Evolutionary conservation across 1,139 yeast genomes (phyloP), one percentile per base, ranked within the genome.

Genomic region (Suhomyces bribrorum): DNA sequence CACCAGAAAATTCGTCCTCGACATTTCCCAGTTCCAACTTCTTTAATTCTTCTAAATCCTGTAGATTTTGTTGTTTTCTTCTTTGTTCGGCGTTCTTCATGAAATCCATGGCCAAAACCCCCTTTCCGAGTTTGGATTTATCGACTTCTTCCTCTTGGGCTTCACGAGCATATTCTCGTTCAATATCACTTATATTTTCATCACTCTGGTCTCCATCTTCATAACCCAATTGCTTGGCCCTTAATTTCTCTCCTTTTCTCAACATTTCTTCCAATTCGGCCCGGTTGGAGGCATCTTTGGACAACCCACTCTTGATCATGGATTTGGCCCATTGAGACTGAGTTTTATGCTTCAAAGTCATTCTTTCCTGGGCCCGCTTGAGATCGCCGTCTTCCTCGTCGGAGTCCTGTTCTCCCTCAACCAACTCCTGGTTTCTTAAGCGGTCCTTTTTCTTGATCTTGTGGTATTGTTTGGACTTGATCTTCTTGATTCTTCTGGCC

Each of bases 221-320:
- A 40, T 71, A 73, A 20, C 94, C 97, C 41, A 85, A 62, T 49
- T 90, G 87, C 54, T 84, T 87, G 33, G 79, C 67, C 42, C 86
- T 79, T 41, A 92, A 72, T 40, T 75, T 73, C 54, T 90, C 96
- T 32, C 96, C 95, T 53, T 86, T 86, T 53, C 88, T 76, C 45
- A 90, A 69, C 96, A 89, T 90, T 54, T 88, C 97, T 62, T 90
- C 97, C 71, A 92, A 77, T 55, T 92, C 97, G 8, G 80, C 84
- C 54, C 97, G 75, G 26, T 86, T 86, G 24, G 79, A 81, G 25
- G 83, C 79, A 59, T 90, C 97, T 56, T 90, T 90, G 30, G 94
- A 78, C 69, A 90, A 75, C 7, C 97, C 97, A 53, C 90, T 86
- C 51, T 83, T 85, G 37, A 90, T 81, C 90, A 90, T 82, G 33